Percentiles rank a stretch among this genome's conserved stretches.
Conservation (phyloP, 345 rosid species). For the Eucalyptus regnans region DNA sequence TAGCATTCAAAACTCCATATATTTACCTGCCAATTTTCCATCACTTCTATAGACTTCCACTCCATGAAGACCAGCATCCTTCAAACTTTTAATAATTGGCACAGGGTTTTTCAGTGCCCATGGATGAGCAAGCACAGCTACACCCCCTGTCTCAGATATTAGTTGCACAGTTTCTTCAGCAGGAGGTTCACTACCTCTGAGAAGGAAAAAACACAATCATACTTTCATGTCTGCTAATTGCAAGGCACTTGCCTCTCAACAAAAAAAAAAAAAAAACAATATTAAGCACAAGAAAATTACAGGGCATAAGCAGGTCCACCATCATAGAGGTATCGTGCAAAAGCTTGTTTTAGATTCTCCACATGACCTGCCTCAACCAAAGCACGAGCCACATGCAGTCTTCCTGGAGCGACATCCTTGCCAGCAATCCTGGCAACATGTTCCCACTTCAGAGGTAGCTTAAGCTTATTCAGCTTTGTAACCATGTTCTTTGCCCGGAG, state of each 20-base stretch:
- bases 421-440: constrained; percentile 80
- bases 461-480: constrained; percentile 64
- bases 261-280: background rate
- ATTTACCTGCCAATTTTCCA: constrained; percentile 60
- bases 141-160: constrained; percentile 70
- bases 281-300: constrained; percentile 16
- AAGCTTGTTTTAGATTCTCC: constrained; percentile 82
- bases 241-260: background rate
- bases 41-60: constrained; percentile 85
- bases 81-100: constrained; percentile 44
- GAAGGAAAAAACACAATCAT: background rate
- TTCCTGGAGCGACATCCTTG: constrained; percentile 87
- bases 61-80: constrained; percentile 86
- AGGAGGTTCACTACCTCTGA: constrained; percentile 84
- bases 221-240: background rate
- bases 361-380: constrained; percentile 91
- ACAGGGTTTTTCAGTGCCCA: constrained; percentile 85
- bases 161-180: constrained; percentile 70
- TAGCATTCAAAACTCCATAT: background rate
- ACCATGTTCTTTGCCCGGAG: constrained; percentile 80
- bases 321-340: constrained; percentile 67
- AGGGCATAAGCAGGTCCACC: constrained; percentile 92
- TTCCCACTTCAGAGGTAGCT: constrained; percentile 86
- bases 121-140: constrained; percentile 97
- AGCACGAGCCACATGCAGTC: constrained; percentile 91